phyloP scores from a whole-genome alignment of 2,329 filamentous ascomycete species.

The Pseudogymnoascus sp. region DNA sequence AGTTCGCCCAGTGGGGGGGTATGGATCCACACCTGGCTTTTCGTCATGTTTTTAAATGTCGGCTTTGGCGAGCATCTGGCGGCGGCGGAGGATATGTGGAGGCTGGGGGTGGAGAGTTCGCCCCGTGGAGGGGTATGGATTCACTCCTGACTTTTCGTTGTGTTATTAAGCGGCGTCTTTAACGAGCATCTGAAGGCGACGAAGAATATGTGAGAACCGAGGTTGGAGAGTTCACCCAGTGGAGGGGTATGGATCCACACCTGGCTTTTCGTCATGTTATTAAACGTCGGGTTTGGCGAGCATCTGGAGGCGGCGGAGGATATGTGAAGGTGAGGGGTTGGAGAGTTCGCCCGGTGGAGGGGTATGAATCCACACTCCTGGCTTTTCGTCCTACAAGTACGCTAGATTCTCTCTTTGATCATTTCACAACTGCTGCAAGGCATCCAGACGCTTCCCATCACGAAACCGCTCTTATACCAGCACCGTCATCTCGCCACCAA shows the following conservation, averaged over 20 bases:
- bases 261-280: background rate
- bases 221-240: too few species aligned
- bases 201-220: too few species aligned
- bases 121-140: background rate
- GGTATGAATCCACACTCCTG: too few species aligned
- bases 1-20: background rate
- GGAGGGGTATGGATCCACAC: background rate
- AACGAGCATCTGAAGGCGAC: too few species aligned
- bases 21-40: background rate
- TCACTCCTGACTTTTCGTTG: background rate
- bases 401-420: slow-evolving; percentile 64
- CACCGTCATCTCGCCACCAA: slow-evolving; percentile 45
- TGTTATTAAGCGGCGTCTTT: too few species aligned
- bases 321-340: too few species aligned
- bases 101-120: background rate
- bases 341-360: too few species aligned
- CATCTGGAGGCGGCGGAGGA: too few species aligned
- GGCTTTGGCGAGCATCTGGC: too few species aligned
- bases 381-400: slow-evolving; percentile 50
- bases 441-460: slow-evolving; percentile 56
- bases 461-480: slow-evolving; percentile 47
- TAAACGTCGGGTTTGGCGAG: too few species aligned
- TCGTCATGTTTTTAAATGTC: too few species aligned
- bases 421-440: slow-evolving; percentile 60
- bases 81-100: too few species aligned